Conservation (phyloP, 2,329 filamentous ascomycete species). For the Cercospora janseana region DNA sequence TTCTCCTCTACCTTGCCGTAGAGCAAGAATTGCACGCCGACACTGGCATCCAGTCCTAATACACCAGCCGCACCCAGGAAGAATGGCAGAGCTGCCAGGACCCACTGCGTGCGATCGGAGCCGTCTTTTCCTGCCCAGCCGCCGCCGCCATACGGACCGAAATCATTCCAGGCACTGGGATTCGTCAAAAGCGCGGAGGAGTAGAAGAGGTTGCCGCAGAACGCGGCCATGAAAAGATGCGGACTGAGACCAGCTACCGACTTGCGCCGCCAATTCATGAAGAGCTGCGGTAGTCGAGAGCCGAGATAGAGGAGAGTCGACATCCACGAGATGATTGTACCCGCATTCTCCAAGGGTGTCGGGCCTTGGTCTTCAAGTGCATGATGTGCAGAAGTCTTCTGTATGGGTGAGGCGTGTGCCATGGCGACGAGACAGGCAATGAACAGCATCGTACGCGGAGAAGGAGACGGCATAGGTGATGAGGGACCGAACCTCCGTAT, state of each 20-base stretch:
- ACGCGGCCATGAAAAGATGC: conserved; percentile 63
- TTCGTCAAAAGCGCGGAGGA: conserved; percentile 61
- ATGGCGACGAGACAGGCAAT: conserved; percentile 48
- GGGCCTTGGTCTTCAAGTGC: conserved; percentile 22
- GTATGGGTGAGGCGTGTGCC: conserved; percentile 40
- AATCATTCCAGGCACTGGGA: conserved; percentile 61
- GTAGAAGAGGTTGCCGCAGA: conserved; percentile 68
- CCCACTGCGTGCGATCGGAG: conserved; percentile 56
- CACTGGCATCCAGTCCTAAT: conserved; percentile 59
- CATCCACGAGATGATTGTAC: conserved; percentile 56
- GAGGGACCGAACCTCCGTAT: conserved; percentile 34
- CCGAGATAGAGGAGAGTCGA: conserved; percentile 58
- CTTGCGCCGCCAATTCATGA: conserved; percentile 62
- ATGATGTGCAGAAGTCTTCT: conserved; percentile 4
- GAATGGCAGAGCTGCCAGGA: conserved; percentile 59
- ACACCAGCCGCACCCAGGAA: conserved; percentile 66
- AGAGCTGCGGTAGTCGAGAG: conserved; percentile 63
- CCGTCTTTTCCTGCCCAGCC: conserved; percentile 60
- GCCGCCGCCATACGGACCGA: conserved; percentile 53
- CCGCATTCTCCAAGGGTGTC: conserved; percentile 45
- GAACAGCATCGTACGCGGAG: conserved; percentile 48
- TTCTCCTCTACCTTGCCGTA: conserved; percentile 53
- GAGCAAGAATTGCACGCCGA: conserved; percentile 62
- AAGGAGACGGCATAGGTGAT: conserved; percentile 46
- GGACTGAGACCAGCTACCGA: conserved; percentile 64